Evolutionary conservation across 2,329 filamentous ascomycete species (phyloP).

Genomic region (Herpotrichia juniperi): DNA sequence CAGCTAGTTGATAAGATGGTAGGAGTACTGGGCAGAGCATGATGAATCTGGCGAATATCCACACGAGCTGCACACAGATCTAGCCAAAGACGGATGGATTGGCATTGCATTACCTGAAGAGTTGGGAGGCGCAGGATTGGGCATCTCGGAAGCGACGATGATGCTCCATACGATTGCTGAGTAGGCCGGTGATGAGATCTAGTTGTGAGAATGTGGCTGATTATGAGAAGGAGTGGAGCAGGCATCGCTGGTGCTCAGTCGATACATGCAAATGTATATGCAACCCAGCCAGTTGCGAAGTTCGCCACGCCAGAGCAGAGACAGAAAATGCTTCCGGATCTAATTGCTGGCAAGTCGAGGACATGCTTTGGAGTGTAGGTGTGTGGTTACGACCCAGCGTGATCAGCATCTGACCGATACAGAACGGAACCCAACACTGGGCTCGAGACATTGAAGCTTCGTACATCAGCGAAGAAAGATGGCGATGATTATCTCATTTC

Average conservation of each 20-base stretch:
- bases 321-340: conserved; percentile 67
- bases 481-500: conserved; percentile 69
- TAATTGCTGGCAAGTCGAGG: conserved; percentile 73
- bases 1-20: conserved; percentile 32
- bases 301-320: conserved; percentile 73
- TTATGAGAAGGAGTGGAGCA: conserved; percentile 60
- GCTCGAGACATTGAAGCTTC: conserved; percentile 75
- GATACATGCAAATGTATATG: conserved; percentile 70
- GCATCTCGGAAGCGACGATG: conserved; percentile 81
- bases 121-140: conserved; percentile 75
- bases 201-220: not conserved
- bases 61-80: conserved; percentile 73
- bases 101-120: conserved; percentile 79
- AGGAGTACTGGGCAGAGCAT: conserved; percentile 75
- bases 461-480: conserved; percentile 67
- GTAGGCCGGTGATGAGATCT: conserved; percentile 32
- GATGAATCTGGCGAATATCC: conserved; percentile 76
- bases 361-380: conserved; percentile 74
- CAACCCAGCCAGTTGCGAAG: conserved; percentile 74
- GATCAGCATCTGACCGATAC: not conserved
- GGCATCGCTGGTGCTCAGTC: conserved; percentile 72
- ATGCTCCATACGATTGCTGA: conserved; percentile 85
- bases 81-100: conserved; percentile 79
- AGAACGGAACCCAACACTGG: conserved; percentile 80
- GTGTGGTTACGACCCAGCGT: not conserved